Conservation (phyloP, 805 yeast species). For the Hanseniaspora occidentalis region DNA sequence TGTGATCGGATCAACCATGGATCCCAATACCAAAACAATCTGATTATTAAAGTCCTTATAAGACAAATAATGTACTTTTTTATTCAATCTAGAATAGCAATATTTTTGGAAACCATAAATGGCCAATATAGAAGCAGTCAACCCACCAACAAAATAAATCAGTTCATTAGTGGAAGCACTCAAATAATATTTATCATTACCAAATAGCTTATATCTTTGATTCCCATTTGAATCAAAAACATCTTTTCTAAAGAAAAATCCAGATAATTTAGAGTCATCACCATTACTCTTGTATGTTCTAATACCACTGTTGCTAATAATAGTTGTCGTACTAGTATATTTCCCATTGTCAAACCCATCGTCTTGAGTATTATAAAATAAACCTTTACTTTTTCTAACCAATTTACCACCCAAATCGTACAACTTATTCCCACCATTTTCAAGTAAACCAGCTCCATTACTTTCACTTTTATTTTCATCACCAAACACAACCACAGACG, state of each 20-base stretch:
- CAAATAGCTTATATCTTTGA: too few relatives aligned
- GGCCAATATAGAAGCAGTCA: neutral
- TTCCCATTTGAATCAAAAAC: too few relatives aligned
- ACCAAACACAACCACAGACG: neutral
- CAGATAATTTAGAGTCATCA: too few relatives aligned
- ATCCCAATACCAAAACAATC: constrained; percentile 19
- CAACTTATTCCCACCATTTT: too few relatives aligned
- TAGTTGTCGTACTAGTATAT: too few relatives aligned
- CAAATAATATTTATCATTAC: too few relatives aligned
- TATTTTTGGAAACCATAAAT: constrained; percentile 2
- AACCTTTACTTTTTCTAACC: neutral
- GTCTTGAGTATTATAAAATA: too few relatives aligned
- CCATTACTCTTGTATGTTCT: too few relatives aligned
- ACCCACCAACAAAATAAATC: neutral
- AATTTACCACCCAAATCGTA: neutral
- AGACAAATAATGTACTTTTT: constrained; percentile 1
- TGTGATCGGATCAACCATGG: constrained; percentile 24
- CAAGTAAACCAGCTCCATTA: too few relatives aligned
- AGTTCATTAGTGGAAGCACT: too few relatives aligned
- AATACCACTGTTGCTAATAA: too few relatives aligned
- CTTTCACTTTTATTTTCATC: neutral
- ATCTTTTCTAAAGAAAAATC: too few relatives aligned
- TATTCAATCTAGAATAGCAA: neutral
- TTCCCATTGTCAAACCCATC: neutral
- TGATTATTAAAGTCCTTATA: constrained; percentile 5